Conservation (phyloP, 2,329 filamentous ascomycete species). For the Dothistroma pini region DNA sequence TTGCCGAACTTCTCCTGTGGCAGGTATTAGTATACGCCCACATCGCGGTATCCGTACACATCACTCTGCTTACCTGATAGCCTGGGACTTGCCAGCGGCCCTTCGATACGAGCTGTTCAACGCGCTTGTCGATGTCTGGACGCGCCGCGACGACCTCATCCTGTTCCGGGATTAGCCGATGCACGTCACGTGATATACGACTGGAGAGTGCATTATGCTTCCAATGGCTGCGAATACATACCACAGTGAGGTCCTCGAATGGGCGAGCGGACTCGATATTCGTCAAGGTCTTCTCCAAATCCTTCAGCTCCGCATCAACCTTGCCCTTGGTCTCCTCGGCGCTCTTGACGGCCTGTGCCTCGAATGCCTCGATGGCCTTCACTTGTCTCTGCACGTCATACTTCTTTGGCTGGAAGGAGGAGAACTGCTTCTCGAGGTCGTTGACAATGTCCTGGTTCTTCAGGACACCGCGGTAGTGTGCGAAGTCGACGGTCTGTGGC, state of each 20-base stretch:
- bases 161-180: conserved; percentile 46
- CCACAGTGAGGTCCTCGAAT: conserved; percentile 95
- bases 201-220: neutral
- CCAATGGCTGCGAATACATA: conserved; percentile 53
- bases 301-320: conserved; percentile 91
- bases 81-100: conserved; percentile 97
- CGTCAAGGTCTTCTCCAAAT: conserved; percentile 88
- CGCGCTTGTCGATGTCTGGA: conserved; percentile 97
- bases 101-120: conserved; percentile 89
- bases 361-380: conserved; percentile 97
- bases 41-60: no score
- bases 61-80: conserved; percentile 83
- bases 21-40: conserved; percentile 4
- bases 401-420: conserved; percentile 81
- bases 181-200: conserved; percentile 24
- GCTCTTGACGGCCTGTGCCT: conserved; percentile 94
- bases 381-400: conserved; percentile 93
- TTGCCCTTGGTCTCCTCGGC: conserved; percentile 94
- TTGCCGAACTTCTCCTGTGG: conserved; percentile 97
- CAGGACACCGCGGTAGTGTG: conserved; percentile 82
- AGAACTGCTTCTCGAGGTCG: conserved; percentile 97
- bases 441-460: conserved; percentile 96
- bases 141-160: conserved; percentile 93
- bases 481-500: conserved; percentile 85
- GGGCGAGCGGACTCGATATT: conserved; percentile 96